Percentiles rank a stretch among this genome's conserved stretches.
These are phyloP conservation scores for Diplocarpon rosae DNA, from an alignment of 2,329 filamentous ascomycete genomes.

Conservation along the genomic window DNA sequence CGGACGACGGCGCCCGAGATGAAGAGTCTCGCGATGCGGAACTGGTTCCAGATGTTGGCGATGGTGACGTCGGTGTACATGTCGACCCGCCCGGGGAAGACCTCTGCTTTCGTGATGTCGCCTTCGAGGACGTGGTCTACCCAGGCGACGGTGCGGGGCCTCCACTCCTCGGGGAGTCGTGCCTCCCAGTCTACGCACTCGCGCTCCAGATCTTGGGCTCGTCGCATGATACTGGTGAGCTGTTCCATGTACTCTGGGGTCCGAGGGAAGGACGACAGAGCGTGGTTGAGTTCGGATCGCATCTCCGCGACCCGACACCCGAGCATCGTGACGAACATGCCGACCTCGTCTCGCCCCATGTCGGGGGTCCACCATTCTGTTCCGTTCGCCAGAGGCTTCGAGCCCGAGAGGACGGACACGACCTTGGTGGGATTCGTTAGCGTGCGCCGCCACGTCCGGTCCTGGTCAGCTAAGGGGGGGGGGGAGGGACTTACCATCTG, in stretches of 20 bases:
- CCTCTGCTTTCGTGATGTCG: slow-evolving; percentile 42
- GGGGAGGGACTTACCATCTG: slow-evolving; percentile 40
- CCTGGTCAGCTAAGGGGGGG: slow-evolving; percentile 18
- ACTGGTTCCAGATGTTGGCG: slow-evolving; percentile 46
- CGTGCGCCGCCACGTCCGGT: no score
- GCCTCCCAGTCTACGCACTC: slow-evolving; percentile 42
- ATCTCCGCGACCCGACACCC: slow-evolving; percentile 44
- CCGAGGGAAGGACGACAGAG: slow-evolving; percentile 36
- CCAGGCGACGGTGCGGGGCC: slow-evolving; percentile 44
- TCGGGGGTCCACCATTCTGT: slow-evolving; percentile 49
- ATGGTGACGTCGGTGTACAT: slow-evolving; percentile 48
- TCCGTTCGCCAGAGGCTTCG: slow-evolving; percentile 41
- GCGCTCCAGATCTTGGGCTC: slow-evolving; percentile 40
- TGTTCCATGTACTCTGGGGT: slow-evolving; percentile 39
- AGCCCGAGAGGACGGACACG: slow-evolving; percentile 44
- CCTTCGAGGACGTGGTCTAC: slow-evolving; percentile 41
- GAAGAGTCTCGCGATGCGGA: slow-evolving; percentile 41
- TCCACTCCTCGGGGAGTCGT: slow-evolving; percentile 38
- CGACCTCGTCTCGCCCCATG: slow-evolving; percentile 38
- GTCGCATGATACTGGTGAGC: slow-evolving; percentile 40
- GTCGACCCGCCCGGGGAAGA: slow-evolving; percentile 50
- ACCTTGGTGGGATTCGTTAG: slow-evolving; percentile 36
- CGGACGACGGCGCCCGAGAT: slow-evolving; percentile 45
- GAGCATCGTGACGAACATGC: slow-evolving; percentile 34
- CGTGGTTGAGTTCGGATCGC: slow-evolving; percentile 40